These are phyloP conservation scores for Tricholoma sp. DNA, from an alignment of 768 basidiomycete genomes.

Conservation along the genomic window DNA sequence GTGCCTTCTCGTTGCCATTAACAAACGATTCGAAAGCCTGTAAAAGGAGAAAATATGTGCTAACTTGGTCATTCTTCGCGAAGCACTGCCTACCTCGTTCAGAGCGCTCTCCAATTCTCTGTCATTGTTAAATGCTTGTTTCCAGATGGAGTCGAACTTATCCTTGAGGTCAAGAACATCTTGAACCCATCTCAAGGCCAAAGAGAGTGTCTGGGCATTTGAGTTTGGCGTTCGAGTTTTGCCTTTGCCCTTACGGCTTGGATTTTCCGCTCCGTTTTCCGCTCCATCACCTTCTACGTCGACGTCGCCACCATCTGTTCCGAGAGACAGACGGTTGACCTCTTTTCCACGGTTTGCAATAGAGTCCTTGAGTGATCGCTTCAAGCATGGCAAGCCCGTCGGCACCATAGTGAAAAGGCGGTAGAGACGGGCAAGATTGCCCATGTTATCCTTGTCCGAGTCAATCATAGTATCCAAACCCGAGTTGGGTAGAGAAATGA, in stretches of 20 bases:
- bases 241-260: slow-evolving; percentile 40
- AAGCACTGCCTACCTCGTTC: slow-evolving; percentile 60
- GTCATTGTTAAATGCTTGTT: slow-evolving; percentile 63
- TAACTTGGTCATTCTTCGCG: background rate
- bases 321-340: slow-evolving; percentile 64
- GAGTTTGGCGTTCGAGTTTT: slow-evolving; percentile 42
- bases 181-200: slow-evolving; percentile 91
- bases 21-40: slow-evolving; percentile 93
- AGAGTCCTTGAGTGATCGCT: slow-evolving; percentile 64
- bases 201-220: slow-evolving; percentile 41
- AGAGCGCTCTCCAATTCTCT: slow-evolving; percentile 74
- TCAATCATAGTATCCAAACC: slow-evolving; percentile 89
- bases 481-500: slow-evolving; percentile 77
- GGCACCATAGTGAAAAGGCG: slow-evolving; percentile 66
- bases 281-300: slow-evolving; percentile 33
- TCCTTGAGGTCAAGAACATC: slow-evolving; percentile 89
- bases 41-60: background rate
- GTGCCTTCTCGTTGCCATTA: slow-evolving; percentile 79
- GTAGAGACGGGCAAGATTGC: slow-evolving; percentile 78
- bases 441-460: slow-evolving; percentile 66
- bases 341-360: slow-evolving; percentile 70
- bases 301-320: slow-evolving; percentile 31
- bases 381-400: slow-evolving; percentile 59
- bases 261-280: slow-evolving; percentile 24
- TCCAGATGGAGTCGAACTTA: slow-evolving; percentile 78